These are phyloP conservation scores for Emmonsiellopsis sp. DNA, from an alignment of 2,329 filamentous ascomycete genomes.

Conservation along the genomic window DNA sequence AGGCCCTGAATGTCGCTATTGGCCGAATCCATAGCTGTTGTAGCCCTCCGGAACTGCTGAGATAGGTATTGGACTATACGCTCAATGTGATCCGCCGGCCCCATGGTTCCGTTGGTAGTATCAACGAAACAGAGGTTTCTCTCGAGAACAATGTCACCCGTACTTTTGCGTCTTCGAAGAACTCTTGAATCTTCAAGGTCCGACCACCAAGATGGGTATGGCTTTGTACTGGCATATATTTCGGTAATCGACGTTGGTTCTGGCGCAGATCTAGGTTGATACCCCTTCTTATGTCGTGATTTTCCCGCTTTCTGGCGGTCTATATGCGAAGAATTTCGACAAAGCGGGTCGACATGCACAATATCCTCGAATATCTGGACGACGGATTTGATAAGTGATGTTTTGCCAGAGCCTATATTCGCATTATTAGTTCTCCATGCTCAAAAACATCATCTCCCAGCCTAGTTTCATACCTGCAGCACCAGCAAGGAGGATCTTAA, in stretches of 20 bases:
- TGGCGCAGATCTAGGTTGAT: neutral
- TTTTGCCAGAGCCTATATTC: conserved; percentile 67
- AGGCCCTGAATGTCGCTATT: conserved; percentile 69
- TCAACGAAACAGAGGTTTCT: conserved; percentile 92
- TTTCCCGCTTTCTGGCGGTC: conserved; percentile 9
- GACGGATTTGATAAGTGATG: conserved; percentile 78
- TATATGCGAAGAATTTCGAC: conserved; percentile 12
- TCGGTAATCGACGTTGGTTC: conserved; percentile 45
- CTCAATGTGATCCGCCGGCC: conserved; percentile 45
- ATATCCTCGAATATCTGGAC: conserved; percentile 83
- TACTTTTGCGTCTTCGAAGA: conserved; percentile 57
- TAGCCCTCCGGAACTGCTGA: conserved; percentile 55
- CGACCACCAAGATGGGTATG: conserved; percentile 85
- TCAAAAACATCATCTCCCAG: conserved; percentile 5
- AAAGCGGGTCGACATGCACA: conserved; percentile 72
- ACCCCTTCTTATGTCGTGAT: conserved; percentile 5
- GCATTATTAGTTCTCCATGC: neutral
- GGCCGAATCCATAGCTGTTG: conserved; percentile 52
- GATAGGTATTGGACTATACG: conserved; percentile 64
- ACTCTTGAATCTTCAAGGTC: conserved; percentile 60
- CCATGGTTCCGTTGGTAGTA: conserved; percentile 55
- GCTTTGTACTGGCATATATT: conserved; percentile 69
- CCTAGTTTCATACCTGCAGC: conserved; percentile 50
- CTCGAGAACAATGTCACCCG: conserved; percentile 70
- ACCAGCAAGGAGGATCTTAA: conserved; percentile 84